A percentile compares a stretch with the other conserved stretches of the same genome.
phyloP scores from a whole-genome alignment of 2,329 filamentous ascomycete genomes.

The Stachybotrys echinatus region DNA sequence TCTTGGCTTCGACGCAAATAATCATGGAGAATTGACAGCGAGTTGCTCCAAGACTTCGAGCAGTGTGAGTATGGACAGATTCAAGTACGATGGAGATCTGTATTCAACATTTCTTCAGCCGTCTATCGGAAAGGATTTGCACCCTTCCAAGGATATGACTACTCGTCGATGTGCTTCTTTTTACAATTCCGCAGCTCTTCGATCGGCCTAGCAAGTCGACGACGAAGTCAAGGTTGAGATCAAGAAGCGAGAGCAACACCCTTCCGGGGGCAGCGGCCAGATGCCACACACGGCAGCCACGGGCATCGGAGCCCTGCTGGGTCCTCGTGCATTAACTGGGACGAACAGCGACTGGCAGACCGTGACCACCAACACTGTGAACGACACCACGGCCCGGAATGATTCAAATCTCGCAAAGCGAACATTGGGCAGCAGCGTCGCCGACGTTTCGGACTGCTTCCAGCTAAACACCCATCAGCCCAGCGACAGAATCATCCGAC shows the following conservation, averaged over 20 bases:
- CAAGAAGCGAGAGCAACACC: constrained; percentile 8
- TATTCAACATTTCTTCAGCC: constrained; percentile 32
- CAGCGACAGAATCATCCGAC: constrained; percentile 19
- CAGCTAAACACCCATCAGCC: constrained; percentile 10
- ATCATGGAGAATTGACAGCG: constrained; percentile 6
- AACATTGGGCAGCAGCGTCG: constrained; percentile 35
- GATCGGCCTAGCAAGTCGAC: constrained; percentile 34
- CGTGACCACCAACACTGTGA: constrained; percentile 22
- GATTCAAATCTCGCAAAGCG: constrained; percentile 19
- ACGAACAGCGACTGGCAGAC: constrained; percentile 31
- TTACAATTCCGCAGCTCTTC: constrained; percentile 29
- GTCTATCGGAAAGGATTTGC: constrained; percentile 26
- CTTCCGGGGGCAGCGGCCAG: not conserved
- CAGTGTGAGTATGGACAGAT: constrained; percentile 35
- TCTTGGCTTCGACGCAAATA: not conserved
- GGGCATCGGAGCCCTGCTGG: not conserved
- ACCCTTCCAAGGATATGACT: not conserved
- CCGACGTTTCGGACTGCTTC: constrained; percentile 34
- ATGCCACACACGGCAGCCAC: not conserved
- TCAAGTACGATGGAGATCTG: constrained; percentile 36
- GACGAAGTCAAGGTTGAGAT: constrained; percentile 31
- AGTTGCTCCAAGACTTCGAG: constrained; percentile 24
- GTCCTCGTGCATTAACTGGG: constrained; percentile 3
- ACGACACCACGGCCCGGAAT: constrained; percentile 13
- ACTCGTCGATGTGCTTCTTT: constrained; percentile 18